phyloP scores from a whole-genome alignment of 2,329 filamentous ascomycete species.

The Byssothecium circinans region DNA sequence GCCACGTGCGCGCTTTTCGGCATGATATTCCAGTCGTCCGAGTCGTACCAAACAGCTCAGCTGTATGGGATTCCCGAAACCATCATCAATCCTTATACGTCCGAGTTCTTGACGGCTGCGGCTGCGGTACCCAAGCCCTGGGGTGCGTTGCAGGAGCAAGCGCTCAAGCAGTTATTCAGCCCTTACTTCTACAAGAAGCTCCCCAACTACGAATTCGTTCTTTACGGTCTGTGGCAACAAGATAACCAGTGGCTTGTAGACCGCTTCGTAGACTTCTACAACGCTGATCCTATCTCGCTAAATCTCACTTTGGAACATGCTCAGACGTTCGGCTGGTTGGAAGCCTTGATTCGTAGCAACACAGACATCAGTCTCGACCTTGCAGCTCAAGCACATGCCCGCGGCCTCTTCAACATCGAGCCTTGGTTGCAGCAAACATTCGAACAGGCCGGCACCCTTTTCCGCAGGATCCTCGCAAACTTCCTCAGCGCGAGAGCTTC shows the following conservation, averaged over 20 bases:
- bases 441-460: constrained; percentile 63
- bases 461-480: constrained; percentile 71
- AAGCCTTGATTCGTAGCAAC: constrained; percentile 73
- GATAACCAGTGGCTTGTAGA: constrained; percentile 84
- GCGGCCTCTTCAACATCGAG: constrained; percentile 76
- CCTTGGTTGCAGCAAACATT: constrained; percentile 76
- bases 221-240: constrained; percentile 89
- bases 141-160: constrained; percentile 73
- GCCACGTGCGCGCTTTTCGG: constrained; percentile 72
- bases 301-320: constrained; percentile 77
- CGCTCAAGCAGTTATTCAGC: constrained; percentile 75
- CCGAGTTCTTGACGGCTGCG: constrained; percentile 77
- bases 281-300: constrained; percentile 67
- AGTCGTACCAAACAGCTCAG: constrained; percentile 59
- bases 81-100: constrained; percentile 71
- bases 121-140: constrained; percentile 77
- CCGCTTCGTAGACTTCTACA: constrained; percentile 76
- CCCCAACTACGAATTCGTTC: constrained; percentile 79
- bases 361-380: constrained; percentile 88
- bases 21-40: constrained; percentile 61
- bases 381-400: constrained; percentile 79
- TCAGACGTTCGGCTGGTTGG: constrained; percentile 78
- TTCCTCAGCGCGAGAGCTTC: constrained; percentile 85
- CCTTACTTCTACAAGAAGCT: constrained; percentile 80
- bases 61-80: constrained; percentile 60